A percentile compares a stretch with the other conserved stretches of the same genome.
These are phyloP conservation scores for Trametes cingulata DNA, from an alignment of 768 basidiomycete species.

Conservation along the genomic window DNA sequence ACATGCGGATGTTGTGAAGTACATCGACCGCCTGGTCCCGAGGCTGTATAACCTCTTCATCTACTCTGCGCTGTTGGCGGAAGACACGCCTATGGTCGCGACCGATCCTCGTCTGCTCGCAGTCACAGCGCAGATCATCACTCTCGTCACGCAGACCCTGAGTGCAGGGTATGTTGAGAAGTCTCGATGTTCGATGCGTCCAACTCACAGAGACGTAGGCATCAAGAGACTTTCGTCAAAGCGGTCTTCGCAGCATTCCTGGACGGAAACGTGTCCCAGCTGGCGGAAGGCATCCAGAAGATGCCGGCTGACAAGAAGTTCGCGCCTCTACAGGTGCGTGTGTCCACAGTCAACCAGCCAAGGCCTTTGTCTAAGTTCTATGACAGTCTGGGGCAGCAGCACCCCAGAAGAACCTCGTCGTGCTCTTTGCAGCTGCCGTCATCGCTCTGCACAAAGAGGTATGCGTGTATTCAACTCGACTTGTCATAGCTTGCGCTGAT, in stretches of 20 bases:
- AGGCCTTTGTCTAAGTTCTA: no score
- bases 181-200: no score
- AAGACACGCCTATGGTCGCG: conserved; percentile 31
- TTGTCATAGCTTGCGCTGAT: conserved; percentile 15
- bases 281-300: conserved; percentile 60
- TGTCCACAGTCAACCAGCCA: no score
- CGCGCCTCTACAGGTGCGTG: conserved; percentile 53
- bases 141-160: conserved; percentile 64
- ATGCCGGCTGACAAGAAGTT: conserved; percentile 43
- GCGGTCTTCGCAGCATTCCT: conserved; percentile 56
- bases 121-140: conserved; percentile 67
- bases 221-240: conserved; percentile 59
- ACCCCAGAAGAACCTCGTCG: conserved; percentile 61
- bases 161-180: conserved; percentile 57
- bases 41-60: conserved; percentile 67
- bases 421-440: conserved; percentile 66
- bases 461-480: not conserved
- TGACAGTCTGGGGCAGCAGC: conserved; percentile 45
- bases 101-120: conserved; percentile 56
- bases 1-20: conserved; percentile 75
- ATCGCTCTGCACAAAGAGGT: conserved; percentile 71
- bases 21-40: conserved; percentile 75
- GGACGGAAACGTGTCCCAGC: conserved; percentile 48
- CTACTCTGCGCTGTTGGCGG: conserved; percentile 36
- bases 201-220: conserved; percentile 42